Evolutionary conservation across 352 stramenopile genomes (phyloP).

Genomic region (Phytophthora megakarya): DNA sequence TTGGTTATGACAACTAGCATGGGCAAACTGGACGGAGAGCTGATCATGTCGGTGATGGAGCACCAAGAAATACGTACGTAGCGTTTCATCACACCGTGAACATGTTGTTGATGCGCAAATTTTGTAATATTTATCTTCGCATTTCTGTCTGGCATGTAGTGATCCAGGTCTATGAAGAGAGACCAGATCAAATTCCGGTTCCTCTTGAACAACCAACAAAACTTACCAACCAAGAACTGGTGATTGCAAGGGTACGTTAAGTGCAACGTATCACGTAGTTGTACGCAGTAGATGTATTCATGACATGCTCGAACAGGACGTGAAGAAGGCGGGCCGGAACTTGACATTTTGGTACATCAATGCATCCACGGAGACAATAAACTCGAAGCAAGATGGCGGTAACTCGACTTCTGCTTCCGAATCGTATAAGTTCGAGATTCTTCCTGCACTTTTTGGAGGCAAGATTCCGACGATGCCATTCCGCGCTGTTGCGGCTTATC

Average conservation of each 20-base stretch:
- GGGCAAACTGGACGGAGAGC: conserved; percentile 63
- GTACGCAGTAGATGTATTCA: not conserved
- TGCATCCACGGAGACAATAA: conserved; percentile 1
- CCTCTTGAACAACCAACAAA: conserved; percentile 32
- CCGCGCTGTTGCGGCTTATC: conserved; percentile 64
- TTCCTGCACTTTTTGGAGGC: conserved; percentile 62
- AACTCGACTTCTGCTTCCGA: conserved; percentile 9
- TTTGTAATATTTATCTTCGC: not conserved
- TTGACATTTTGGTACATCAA: conserved; percentile 70
- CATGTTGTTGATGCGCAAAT: not conserved
- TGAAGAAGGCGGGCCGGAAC: conserved; percentile 41
- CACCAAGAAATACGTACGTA: conserved; percentile 46
- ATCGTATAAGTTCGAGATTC: conserved; percentile 42
- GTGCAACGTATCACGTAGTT: too few species aligned
- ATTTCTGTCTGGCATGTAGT: conserved; percentile 15
- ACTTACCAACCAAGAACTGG: conserved; percentile 56
- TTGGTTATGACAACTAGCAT: conserved; percentile 41
- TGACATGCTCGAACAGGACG: conserved; percentile 38
- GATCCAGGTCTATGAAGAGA: conserved; percentile 38
- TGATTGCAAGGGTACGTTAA: conserved; percentile 32
- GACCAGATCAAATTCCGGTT: conserved; percentile 32
- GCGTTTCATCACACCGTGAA: not conserved
- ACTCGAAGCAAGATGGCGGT: conserved; percentile 2
- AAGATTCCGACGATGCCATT: conserved; percentile 54
- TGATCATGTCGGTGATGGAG: conserved; percentile 67